Conservation (phyloP, 139 green algal species). For the Chlamydomonas sp. region DNA sequence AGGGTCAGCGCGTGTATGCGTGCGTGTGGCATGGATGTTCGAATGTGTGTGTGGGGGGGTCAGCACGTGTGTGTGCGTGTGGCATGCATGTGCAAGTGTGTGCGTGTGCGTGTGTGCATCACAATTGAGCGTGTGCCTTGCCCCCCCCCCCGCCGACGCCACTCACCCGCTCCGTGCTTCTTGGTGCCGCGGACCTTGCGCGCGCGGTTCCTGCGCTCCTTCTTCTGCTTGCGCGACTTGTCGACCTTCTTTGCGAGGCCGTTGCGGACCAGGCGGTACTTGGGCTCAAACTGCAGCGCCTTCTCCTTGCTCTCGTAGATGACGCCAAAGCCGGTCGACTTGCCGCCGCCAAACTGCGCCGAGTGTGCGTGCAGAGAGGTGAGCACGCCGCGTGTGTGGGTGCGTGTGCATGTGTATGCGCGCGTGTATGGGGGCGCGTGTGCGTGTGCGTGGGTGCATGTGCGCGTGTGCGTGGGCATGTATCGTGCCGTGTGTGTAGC, state of each 20-base stretch:
- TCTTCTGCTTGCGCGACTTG: slow-evolving; percentile 96
- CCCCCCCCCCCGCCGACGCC: too few species aligned
- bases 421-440: too few species aligned
- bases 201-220: slow-evolving; percentile 95
- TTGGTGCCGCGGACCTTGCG: slow-evolving; percentile 90
- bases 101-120: too few species aligned
- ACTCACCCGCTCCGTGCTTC: slow-evolving; percentile 51
- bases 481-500: not conserved
- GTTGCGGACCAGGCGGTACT: slow-evolving; percentile 86
- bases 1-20: too few species aligned
- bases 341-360: slow-evolving; percentile 93
- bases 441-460: too few species aligned
- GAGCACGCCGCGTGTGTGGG: too few species aligned
- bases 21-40: too few species aligned
- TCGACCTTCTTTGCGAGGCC: slow-evolving; percentile 71
- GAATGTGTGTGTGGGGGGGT: too few species aligned
- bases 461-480: not conserved
- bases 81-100: too few species aligned
- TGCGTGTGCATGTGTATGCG: too few species aligned
- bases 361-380: not conserved
- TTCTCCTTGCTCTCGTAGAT: slow-evolving; percentile 95
- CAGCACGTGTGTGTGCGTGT: too few species aligned
- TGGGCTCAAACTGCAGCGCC: slow-evolving; percentile 97
- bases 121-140: too few species aligned
- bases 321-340: slow-evolving; percentile 96